Evolutionary conservation across 345 rosid species (phyloP).

Genomic region (Salix brachista): DNA sequence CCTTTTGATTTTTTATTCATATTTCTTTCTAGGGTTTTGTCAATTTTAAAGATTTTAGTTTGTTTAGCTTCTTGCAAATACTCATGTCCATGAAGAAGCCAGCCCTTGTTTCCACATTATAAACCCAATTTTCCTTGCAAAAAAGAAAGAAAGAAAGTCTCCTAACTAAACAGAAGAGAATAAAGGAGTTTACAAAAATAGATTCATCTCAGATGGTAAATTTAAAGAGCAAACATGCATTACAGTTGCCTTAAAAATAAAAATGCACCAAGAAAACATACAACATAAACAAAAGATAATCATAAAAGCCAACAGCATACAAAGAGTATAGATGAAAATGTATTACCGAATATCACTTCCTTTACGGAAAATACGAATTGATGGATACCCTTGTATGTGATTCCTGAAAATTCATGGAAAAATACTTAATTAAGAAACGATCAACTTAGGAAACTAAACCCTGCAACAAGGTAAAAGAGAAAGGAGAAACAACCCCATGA

Average conservation of each 20-base stretch:
- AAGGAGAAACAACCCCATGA: not conserved
- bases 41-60: not conserved
- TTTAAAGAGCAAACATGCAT: not conserved
- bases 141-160: not conserved
- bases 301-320: not conserved
- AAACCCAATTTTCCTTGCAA: not conserved
- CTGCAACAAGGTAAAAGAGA: not conserved
- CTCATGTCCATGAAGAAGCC: not conserved
- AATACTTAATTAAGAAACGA: not conserved
- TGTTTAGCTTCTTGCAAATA: not conserved
- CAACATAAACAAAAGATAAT: not conserved
- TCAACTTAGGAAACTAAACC: not conserved
- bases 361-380: constrained; percentile 95
- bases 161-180: not conserved
- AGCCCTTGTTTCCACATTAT: not conserved
- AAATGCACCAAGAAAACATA: not conserved
- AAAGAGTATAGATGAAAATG: constrained; percentile 6
- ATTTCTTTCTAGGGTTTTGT: not conserved
- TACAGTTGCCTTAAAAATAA: not conserved
- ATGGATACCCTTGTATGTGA: constrained; percentile 97
- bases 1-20: not conserved
- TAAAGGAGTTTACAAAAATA: not conserved
- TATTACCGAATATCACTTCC: constrained; percentile 83
- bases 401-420: constrained; percentile 45
- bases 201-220: not conserved